Conservation (phyloP, 371 early-diverging fungal genomes). For the Lichtheimia ornata region DNA sequence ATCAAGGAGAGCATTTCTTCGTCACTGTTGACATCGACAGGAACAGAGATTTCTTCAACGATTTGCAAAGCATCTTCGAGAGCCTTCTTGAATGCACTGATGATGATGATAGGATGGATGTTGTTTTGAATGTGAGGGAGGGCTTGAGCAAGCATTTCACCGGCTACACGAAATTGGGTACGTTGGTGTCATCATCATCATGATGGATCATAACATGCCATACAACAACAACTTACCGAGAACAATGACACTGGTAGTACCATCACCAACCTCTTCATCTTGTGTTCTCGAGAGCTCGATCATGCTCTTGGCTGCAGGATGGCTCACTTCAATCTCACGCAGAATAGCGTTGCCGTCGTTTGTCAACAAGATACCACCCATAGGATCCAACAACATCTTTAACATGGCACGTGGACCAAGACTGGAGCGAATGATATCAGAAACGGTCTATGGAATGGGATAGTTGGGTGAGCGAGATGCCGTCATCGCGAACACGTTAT, state of each 20-base stretch:
- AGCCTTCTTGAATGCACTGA: constrained; percentile 90
- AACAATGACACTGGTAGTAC: constrained; percentile 99
- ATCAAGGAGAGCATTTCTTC: constrained; percentile 91
- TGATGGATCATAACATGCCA: no score
- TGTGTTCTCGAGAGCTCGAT: constrained; percentile 99
- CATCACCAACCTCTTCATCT: constrained; percentile 99
- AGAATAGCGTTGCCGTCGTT: constrained; percentile 99
- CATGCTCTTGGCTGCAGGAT: constrained; percentile 99
- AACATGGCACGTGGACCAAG: constrained; percentile 99
- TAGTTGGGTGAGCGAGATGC: neutral
- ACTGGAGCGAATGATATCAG: constrained; percentile 98
- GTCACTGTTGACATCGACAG: constrained; percentile 82
- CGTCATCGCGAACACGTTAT: neutral
- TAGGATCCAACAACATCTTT: constrained; percentile 99
- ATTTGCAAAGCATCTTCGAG: constrained; percentile 89
- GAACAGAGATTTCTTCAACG: constrained; percentile 81
- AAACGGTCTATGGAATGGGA: constrained; percentile 75
- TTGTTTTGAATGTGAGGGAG: constrained; percentile 93
- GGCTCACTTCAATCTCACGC: constrained; percentile 99
- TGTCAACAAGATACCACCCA: constrained; percentile 99
- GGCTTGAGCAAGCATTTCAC: constrained; percentile 93
- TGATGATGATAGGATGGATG: constrained; percentile 98
- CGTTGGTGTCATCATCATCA: no score
- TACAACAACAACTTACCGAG: constrained; percentile 64
- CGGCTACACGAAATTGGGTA: constrained; percentile 63